Evolutionary conservation across 768 basidiomycete species (phyloP), one percentile per base, ranked within the genome.

Genomic region (Cyclocybe cylindracea): DNA sequence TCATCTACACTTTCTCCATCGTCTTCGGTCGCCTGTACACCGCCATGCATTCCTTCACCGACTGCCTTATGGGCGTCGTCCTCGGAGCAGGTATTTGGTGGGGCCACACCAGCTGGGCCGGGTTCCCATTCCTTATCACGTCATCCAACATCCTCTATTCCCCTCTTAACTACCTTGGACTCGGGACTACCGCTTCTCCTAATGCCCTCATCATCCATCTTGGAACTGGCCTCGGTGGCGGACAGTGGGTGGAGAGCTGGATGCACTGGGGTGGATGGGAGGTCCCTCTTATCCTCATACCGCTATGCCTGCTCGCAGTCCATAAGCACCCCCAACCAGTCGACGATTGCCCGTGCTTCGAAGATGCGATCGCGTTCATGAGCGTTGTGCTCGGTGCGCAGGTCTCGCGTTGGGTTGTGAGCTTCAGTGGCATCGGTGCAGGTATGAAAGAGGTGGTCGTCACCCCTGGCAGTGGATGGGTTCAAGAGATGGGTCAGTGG

Each of bases 281-380:
- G 75, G 84, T 87, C n/a, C 87, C 88, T 6, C 62, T 80, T 35
- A 77, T 79, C 8, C 67, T 85, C 39, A 75, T 87, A 24, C 78
- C 85, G 0, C 54, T 89, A n/a, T 84, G 81, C 50, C 71, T 93
- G 10, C 71, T 90, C 4, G 70, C 89, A 14, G 86, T 95, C n/a
- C 87, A 94, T 62, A 84, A 90, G 54, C 93, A 95, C 62, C 94
- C 95, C 0, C 89, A 95, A 58, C 96, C 96, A 0, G 90, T 96
- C 7, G 95, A 98, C 51, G 93, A 96, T 61, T 98, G 96, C 59
- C 96, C 96, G 2, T 98, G 96, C 69, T 99, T 97, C 68, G 96
- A 97, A 64, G 96, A 98, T 62, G 92, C 95, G 3, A 95, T 98
- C 45, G 94, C 96, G 0, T 88, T 94, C 57, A 71, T 89, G n/a